Evolutionary conservation across 176 grass and related monocot genomes (phyloP).

Genomic region (Cenchrus purpureus): DNA sequence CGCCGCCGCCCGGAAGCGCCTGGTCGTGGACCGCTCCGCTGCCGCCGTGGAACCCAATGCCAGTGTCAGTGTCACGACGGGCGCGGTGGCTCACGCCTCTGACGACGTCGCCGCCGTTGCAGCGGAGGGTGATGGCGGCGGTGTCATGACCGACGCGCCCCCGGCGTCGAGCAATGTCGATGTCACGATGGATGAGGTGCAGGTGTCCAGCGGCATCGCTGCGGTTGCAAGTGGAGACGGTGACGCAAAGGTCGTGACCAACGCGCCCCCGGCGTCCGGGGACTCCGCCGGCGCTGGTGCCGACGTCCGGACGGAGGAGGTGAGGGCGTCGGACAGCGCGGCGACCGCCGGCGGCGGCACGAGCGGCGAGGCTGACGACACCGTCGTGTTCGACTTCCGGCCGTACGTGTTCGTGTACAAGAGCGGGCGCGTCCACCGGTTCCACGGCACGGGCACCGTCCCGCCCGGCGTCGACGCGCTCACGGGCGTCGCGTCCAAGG

Average conservation of each 20-base stretch:
- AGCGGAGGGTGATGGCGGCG: background rate
- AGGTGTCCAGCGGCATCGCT: no score
- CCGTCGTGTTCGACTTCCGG: constrained; percentile 62
- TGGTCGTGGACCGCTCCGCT: background rate
- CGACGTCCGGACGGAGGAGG: background rate
- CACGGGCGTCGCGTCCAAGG: constrained; percentile 63
- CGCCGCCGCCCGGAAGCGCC: background rate
- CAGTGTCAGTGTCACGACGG: background rate
- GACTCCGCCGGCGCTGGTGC: background rate
- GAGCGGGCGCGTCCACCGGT: constrained; percentile 64
- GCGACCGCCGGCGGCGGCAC: background rate
- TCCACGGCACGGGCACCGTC: constrained; percentile 38
- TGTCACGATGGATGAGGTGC: background rate
- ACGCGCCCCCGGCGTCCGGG: no score
- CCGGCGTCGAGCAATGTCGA: background rate
- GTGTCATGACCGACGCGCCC: no score
- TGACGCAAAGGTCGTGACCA: no score
- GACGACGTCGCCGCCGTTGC: no score
- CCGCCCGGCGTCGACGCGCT: background rate
- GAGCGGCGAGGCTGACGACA: background rate
- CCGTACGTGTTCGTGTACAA: constrained; percentile 77
- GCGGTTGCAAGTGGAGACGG: no score
- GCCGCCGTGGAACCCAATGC: background rate
- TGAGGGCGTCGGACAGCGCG: no score
- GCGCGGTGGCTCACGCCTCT: background rate